Conservation (phyloP, 805 yeast genomes). For the Grigorovia transvaalensis region DNA sequence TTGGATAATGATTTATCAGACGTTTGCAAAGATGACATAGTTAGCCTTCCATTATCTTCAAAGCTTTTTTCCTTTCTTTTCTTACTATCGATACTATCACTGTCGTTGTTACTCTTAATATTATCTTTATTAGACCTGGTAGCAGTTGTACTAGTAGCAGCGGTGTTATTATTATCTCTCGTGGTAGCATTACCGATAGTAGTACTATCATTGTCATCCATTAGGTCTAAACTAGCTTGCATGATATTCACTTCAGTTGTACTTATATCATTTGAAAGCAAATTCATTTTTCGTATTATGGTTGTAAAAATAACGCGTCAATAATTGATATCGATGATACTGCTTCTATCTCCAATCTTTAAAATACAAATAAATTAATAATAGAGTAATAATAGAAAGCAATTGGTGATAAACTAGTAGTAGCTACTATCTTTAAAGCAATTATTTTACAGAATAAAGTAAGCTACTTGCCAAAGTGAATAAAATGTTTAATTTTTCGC, state of each 20-base stretch:
- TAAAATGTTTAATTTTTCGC: neutral
- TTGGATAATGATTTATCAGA: neutral
- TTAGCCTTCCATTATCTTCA: too few relatives aligned
- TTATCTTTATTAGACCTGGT: neutral
- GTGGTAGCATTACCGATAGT: neutral
- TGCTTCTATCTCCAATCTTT: too few relatives aligned
- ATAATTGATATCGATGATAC: neutral
- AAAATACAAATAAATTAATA: too few relatives aligned
- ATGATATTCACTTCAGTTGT: neutral
- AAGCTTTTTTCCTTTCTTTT: neutral
- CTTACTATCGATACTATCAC: neutral
- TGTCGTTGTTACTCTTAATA: neutral
- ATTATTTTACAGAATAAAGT: too few relatives aligned
- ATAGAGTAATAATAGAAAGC: too few relatives aligned
- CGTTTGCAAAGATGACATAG: neutral
- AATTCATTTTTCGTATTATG: neutral
- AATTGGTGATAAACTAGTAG: too few relatives aligned
- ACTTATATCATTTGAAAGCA: neutral
- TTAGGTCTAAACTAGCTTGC: neutral
- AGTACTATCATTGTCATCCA: neutral
- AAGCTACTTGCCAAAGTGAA: too few relatives aligned
- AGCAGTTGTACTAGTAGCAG: neutral
- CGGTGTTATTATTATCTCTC: neutral
- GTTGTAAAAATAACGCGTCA: neutral
- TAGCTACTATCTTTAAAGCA: too few relatives aligned